Conservation (phyloP, 495 filamentous ascomycete species). For the Aspergillus conjunctus region DNA sequence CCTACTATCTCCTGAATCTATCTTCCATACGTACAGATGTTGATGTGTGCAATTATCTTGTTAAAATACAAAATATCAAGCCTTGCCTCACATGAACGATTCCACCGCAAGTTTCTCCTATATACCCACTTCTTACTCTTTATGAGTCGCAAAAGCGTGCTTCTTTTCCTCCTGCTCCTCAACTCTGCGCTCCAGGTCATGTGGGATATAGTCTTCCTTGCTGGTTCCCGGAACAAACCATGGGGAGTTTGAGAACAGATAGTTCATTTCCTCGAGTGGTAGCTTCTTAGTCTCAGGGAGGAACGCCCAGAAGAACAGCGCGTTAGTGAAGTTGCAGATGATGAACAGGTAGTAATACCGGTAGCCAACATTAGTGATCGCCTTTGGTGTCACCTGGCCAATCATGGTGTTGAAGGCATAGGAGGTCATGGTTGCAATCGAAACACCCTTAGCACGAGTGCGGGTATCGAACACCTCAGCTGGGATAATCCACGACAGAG, state of each 20-base stretch:
- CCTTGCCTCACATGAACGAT: slow-evolving; percentile 1
- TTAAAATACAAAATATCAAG: slow-evolving; percentile 19
- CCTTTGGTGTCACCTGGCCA: slow-evolving; percentile 65
- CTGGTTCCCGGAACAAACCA: slow-evolving; percentile 58
- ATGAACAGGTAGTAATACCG: slow-evolving; percentile 60
- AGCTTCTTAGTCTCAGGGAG: slow-evolving; percentile 66
- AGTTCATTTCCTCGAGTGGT: slow-evolving; percentile 71
- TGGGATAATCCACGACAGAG: slow-evolving; percentile 64
- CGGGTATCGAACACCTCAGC: slow-evolving; percentile 72
- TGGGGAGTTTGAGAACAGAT: slow-evolving; percentile 68
- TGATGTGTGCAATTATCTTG: slow-evolving; percentile 10
- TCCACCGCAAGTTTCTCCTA: neutral
- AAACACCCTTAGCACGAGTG: slow-evolving; percentile 67
- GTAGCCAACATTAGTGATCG: slow-evolving; percentile 55
- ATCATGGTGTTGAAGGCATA: slow-evolving; percentile 78
- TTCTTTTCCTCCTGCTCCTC: slow-evolving; percentile 44
- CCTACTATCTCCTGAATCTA: slow-evolving; percentile 1
- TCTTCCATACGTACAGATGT: slow-evolving; percentile 11
- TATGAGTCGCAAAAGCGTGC: slow-evolving; percentile 22
- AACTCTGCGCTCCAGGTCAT: slow-evolving; percentile 44
- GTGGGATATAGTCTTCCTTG: slow-evolving; percentile 39
- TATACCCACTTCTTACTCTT: slow-evolving; percentile 24
- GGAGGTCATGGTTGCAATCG: slow-evolving; percentile 63
- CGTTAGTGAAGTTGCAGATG: slow-evolving; percentile 57
- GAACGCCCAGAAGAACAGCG: slow-evolving; percentile 63